Evolutionary conservation across 2,329 filamentous ascomycete species (phyloP).

Genomic region (Ascochyta lentis): DNA sequence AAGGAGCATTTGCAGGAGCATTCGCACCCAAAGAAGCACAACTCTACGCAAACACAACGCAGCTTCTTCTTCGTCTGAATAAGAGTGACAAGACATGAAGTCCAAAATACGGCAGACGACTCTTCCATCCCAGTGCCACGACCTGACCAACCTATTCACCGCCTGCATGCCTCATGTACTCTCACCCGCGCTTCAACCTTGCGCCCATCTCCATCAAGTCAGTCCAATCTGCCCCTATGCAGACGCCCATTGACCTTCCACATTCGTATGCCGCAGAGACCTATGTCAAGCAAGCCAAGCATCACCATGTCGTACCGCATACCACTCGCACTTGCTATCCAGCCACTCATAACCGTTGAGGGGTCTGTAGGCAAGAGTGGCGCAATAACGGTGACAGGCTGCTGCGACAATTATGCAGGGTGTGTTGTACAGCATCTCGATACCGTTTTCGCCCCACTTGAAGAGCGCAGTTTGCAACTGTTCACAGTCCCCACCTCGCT

Average conservation of each 20-base stretch:
- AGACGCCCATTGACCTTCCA: not conserved
- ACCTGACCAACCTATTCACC: not conserved
- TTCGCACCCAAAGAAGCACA: too few relatives aligned
- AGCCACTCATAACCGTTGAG: not conserved
- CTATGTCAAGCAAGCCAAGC: slow-evolving; percentile 4
- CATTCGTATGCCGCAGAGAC: not conserved
- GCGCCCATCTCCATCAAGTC: not conserved
- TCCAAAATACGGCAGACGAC: too few relatives aligned
- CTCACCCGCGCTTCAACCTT: not conserved
- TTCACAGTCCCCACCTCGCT: not conserved
- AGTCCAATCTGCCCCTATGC: not conserved
- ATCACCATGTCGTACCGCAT: slow-evolving; percentile 3
- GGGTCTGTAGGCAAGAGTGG: slow-evolving; percentile 3
- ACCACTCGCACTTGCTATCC: not conserved
- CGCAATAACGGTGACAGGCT: slow-evolving; percentile 3
- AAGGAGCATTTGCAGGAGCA: too few relatives aligned
- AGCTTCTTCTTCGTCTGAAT: too few relatives aligned
- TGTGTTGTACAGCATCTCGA: slow-evolving; percentile 8
- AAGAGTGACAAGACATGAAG: too few relatives aligned
- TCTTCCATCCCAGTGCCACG: not conserved
- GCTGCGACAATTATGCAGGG: not conserved
- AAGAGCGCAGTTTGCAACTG: not conserved
- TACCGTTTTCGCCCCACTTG: not conserved
- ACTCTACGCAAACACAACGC: too few relatives aligned
- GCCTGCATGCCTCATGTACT: not conserved